Percentiles rank a stretch among this genome's conserved stretches.
Evolutionary conservation across 2,329 filamentous ascomycete species (phyloP).

Genomic region (Teratosphaeria pseudoeucalypti): DNA sequence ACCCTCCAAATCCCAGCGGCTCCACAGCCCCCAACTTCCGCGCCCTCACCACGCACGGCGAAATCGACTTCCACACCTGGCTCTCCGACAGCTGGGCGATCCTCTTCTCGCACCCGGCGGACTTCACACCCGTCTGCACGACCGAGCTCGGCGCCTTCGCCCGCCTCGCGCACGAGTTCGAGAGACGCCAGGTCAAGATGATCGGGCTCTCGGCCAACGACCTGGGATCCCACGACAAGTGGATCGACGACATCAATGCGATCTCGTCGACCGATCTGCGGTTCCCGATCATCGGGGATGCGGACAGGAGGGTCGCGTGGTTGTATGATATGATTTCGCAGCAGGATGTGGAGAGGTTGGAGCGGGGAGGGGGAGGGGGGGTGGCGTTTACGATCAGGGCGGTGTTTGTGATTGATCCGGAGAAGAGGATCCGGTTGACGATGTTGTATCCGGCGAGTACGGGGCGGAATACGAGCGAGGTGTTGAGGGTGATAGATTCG

Average conservation of each 20-base stretch:
- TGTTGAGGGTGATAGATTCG: slow-evolving; percentile 48
- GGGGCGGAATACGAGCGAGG: slow-evolving; percentile 52
- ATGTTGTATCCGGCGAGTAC: slow-evolving; percentile 88
- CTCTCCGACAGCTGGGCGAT: slow-evolving; percentile 70
- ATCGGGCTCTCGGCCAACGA: slow-evolving; percentile 82
- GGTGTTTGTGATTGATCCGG: slow-evolving; percentile 89
- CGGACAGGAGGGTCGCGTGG: slow-evolving; percentile 38
- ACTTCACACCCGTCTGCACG: slow-evolving; percentile 92
- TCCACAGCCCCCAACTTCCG: slow-evolving; percentile 67
- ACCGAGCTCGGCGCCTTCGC: slow-evolving; percentile 91
- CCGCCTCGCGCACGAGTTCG: slow-evolving; percentile 79
- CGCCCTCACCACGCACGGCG: slow-evolving; percentile 64
- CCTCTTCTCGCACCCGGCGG: slow-evolving; percentile 73
- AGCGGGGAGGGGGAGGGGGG: slow-evolving; percentile 26
- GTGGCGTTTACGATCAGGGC: slow-evolving; percentile 90
- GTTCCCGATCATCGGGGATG: slow-evolving; percentile 42
- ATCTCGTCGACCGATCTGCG: slow-evolving; percentile 33
- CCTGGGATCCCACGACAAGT: slow-evolving; percentile 69
- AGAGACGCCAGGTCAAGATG: slow-evolving; percentile 78
- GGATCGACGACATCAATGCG: slow-evolving; percentile 67
- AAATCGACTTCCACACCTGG: slow-evolving; percentile 43
- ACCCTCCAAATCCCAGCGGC: slow-evolving; percentile 14
- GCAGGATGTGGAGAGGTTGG: slow-evolving; percentile 25
- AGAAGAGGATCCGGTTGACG: slow-evolving; percentile 86
- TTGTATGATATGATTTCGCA: slow-evolving; percentile 39